Evolutionary conservation across 768 basidiomycete species (phyloP), one percentile per base, ranked within the genome.

Genomic region (Tulasnella sp.): DNA sequence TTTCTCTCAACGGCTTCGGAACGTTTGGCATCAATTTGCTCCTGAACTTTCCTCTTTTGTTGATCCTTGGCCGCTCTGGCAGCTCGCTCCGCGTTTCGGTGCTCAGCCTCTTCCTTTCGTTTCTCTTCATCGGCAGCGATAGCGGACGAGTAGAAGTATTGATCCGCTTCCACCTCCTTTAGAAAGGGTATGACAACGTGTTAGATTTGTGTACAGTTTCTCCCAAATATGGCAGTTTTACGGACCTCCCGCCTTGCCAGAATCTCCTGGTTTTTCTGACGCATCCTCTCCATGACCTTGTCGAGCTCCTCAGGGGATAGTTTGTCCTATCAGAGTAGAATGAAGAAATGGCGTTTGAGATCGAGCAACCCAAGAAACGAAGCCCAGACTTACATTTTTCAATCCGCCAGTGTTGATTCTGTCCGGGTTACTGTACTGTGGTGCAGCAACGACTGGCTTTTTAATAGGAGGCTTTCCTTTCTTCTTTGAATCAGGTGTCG

Each of bases 351-450:
- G 54, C 16, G 34, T 78, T 28, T 60, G 6, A 44, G 22, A 64
- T n/a, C 7, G 44, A 8, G 44, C 31, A 79, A 3, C n/a, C n/a
- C 14, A 48, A 22, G 28, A 74, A 50, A 46, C 31, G 54, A 73
- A 22, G 12, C 41, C 24, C 37, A 3, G 20, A 9, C 48, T 80
- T 85, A 94, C 94, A 84, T 93, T 90, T 82, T 93, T 92, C 37
- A 88, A 83, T 22, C 93, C 94, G 20, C 94, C 94, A 12, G 94
- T 95, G 87, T 90, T 94, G 87, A 95, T 92, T 85, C 94, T 93
- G 84, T 95, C 93, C 11, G 89, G 91, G 85, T 95, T 95, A 72
- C 94, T 88, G 88, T 96, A 96, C n/a, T 20, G 34, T 48, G 9
- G 37, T 2, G 93, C 93, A 82, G 93, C 93, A 82, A 89, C 91